Percentiles rank a stretch among this genome's conserved stretches.
Evolutionary conservation across 2,329 filamentous ascomycete species (phyloP).

Genomic region (Epichloe gansuensis): DNA sequence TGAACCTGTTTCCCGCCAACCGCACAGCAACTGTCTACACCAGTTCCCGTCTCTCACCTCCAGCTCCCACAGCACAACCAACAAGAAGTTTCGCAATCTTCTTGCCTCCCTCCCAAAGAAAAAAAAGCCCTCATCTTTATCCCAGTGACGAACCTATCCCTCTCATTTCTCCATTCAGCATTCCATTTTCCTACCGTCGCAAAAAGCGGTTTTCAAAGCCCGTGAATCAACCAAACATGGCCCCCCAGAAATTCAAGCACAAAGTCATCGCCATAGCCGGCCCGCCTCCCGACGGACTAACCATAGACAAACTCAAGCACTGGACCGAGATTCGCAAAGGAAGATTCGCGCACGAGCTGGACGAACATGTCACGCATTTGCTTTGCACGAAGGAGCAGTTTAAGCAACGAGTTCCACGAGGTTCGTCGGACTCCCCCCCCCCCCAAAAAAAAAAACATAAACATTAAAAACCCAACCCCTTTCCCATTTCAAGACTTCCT

Average conservation of each 20-base stretch:
- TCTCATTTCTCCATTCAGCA: neutral
- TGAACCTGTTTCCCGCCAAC: neutral
- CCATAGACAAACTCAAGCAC: slow-evolving; percentile 42
- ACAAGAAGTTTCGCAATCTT: neutral
- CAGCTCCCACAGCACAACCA: neutral
- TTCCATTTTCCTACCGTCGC: no score
- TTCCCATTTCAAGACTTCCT: no score
- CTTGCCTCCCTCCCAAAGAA: no score
- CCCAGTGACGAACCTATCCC: neutral
- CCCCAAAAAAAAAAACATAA: neutral
- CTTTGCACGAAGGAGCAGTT: slow-evolving; percentile 53
- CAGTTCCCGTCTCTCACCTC: neutral
- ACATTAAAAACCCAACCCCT: no score
- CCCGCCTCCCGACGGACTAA: slow-evolving; percentile 36
- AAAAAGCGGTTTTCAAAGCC: neutral
- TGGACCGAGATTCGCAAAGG: slow-evolving; percentile 58
- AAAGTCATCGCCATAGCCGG: slow-evolving; percentile 43
- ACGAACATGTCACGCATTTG: slow-evolving; percentile 54
- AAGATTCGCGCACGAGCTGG: slow-evolving; percentile 36
- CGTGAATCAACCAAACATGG: neutral
- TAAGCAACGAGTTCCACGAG: slow-evolving; percentile 27
- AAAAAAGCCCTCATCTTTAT: neutral
- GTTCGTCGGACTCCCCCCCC: slow-evolving; percentile 13
- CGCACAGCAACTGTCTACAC: neutral
- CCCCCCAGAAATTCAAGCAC: neutral